phyloP scores from a whole-genome alignment of 2,329 filamentous ascomycete species.

The Exserohilum rostratum region DNA sequence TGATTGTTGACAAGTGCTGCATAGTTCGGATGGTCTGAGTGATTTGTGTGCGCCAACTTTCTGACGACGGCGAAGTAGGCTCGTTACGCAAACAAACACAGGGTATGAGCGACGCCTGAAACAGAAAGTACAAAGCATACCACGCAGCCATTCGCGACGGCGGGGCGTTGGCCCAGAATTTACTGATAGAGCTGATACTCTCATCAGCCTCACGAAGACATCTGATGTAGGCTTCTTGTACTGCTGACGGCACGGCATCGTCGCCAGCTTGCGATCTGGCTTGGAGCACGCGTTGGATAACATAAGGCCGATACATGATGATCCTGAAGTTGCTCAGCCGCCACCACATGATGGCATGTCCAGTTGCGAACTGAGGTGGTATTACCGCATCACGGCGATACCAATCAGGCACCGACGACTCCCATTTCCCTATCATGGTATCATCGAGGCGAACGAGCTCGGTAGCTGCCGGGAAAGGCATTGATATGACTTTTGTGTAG shows the following conservation, averaged over 20 bases:
- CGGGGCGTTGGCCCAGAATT: constrained; percentile 48
- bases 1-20: constrained; percentile 47
- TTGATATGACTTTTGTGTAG: constrained; percentile 55
- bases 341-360: constrained; percentile 54
- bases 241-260: constrained; percentile 29
- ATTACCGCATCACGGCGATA: constrained; percentile 44
- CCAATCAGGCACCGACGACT: constrained; percentile 45
- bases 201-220: constrained; percentile 52
- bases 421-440: constrained; percentile 50
- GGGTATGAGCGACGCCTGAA: constrained; percentile 58
- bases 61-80: constrained; percentile 45
- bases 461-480: constrained; percentile 50
- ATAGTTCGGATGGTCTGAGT: constrained; percentile 47
- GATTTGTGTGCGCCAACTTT: constrained; percentile 53
- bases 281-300: constrained; percentile 49
- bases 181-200: constrained; percentile 49
- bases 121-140: constrained; percentile 56
- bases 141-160: constrained; percentile 53
- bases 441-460: constrained; percentile 53
- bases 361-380: constrained; percentile 48
- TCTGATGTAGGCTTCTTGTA: constrained; percentile 32
- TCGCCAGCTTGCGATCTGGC: constrained; percentile 19
- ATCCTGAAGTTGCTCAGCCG: constrained; percentile 55
- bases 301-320: constrained; percentile 57
- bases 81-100: constrained; percentile 56